phyloP scores from a whole-genome alignment of 768 basidiomycete genomes.

The Agaricus sinodeliciosus region DNA sequence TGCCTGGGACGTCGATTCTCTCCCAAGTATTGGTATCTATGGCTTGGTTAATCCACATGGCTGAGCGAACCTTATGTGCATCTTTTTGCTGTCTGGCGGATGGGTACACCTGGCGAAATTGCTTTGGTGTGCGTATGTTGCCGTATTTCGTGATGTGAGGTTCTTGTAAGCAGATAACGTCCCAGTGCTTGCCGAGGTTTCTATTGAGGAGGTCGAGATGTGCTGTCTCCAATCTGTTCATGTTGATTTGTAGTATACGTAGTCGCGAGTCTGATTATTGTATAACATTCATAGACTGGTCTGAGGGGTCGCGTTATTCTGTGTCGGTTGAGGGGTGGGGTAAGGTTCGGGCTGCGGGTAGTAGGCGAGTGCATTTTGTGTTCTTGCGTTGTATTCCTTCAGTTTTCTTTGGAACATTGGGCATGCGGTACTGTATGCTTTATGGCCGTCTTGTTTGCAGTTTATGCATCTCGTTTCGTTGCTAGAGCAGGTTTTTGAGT shows the following conservation, averaged over 20 bases:
- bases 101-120: constrained; percentile 16
- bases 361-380: no score
- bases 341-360: no score
- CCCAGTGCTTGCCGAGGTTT: constrained; percentile 13
- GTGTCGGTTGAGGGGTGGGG: no score
- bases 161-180: constrained; percentile 34
- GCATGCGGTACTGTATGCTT: no score
- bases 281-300: no score
- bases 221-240: constrained; percentile 12
- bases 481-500: no score
- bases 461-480: no score
- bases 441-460: no score
- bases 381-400: no score
- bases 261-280: not conserved
- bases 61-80: constrained; percentile 7
- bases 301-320: no score
- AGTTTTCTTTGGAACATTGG: no score
- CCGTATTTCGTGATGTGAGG: constrained; percentile 23
- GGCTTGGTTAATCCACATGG: constrained; percentile 14
- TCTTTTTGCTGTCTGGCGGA: not conserved
- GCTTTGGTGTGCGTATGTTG: constrained; percentile 13
- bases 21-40: constrained; percentile 15
- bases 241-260: constrained; percentile 14
- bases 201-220: constrained; percentile 13
- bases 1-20: constrained; percentile 5